Conservation (phyloP, 2,329 filamentous ascomycete species). For the Colletotrichum godetiae region DNA sequence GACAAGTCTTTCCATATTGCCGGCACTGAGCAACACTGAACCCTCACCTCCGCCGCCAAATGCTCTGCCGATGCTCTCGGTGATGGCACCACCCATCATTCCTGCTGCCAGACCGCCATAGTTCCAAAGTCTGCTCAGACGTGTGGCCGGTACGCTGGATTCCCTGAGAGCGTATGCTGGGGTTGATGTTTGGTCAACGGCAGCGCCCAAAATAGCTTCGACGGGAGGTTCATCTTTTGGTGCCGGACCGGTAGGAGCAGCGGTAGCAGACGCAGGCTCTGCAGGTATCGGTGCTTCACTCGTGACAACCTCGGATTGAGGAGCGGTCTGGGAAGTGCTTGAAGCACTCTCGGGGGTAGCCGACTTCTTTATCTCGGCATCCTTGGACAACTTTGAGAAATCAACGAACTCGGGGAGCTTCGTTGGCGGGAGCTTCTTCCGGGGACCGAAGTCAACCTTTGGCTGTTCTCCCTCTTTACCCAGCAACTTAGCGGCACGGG, state of each 20-base stretch:
- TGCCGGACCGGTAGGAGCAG: neutral
- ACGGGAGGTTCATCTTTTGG: neutral
- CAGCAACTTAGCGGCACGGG: constrained; percentile 58
- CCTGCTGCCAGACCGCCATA: constrained; percentile 93
- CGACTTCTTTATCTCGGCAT: neutral
- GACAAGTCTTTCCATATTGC: constrained; percentile 93
- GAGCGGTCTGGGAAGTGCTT: neutral
- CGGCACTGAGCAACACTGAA: constrained; percentile 87
- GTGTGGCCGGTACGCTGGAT: constrained; percentile 89
- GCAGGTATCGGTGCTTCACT: neutral
- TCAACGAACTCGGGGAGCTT: constrained; percentile 39
- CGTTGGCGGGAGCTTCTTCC: constrained; percentile 33
- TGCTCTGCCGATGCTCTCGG: constrained; percentile 83
- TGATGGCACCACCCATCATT: constrained; percentile 93
- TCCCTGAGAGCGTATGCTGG: constrained; percentile 76
- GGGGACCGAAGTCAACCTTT: constrained; percentile 2
- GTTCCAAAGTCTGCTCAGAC: constrained; percentile 91
- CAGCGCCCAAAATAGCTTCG: constrained; percentile 4
- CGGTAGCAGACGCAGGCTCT: neutral
- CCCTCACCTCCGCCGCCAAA: constrained; percentile 76
- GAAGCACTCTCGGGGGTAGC: too few species aligned
- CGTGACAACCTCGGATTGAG: neutral
- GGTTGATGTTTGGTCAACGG: constrained; percentile 1
- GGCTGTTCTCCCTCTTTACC: constrained; percentile 11
- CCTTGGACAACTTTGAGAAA: constrained; percentile 15